Evolutionary conservation across 805 yeast genomes (phyloP).

Genomic region (Jamesozyma gamospora): DNA sequence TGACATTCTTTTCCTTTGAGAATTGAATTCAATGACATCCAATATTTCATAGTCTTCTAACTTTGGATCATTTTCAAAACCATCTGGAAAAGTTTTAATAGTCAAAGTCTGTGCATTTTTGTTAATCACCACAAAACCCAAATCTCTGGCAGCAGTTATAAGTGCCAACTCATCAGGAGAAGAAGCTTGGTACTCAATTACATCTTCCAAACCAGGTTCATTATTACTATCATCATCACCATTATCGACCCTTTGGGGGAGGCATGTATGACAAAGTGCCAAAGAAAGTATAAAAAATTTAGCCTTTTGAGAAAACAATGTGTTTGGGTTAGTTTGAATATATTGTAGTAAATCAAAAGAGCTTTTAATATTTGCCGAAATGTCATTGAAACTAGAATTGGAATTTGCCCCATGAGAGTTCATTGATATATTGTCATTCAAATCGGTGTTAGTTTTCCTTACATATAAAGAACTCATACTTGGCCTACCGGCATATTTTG

Average conservation of each 20-base stretch:
- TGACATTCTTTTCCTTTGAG: constrained; percentile 90
- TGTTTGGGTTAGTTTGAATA: constrained; percentile 61
- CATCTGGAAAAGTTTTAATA: constrained; percentile 73
- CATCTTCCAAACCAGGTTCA: constrained; percentile 29
- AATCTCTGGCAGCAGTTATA: constrained; percentile 87
- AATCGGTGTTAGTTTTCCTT: not conserved
- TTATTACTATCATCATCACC: constrained; percentile 1
- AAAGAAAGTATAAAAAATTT: constrained; percentile 70
- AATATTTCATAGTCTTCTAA: constrained; percentile 64
- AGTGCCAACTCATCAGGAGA: constrained; percentile 96
- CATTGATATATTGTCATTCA: not conserved
- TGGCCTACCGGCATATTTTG: constrained; percentile 43
- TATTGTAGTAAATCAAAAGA: constrained; percentile 60
- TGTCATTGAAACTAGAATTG: not conserved
- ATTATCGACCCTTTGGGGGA: constrained; percentile 44
- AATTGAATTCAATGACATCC: constrained; percentile 77
- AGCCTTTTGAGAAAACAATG: constrained; percentile 60
- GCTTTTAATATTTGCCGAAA: constrained; percentile 33
- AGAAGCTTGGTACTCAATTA: constrained; percentile 78
- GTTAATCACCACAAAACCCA: constrained; percentile 80
- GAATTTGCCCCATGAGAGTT: not conserved
- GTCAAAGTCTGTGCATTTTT: constrained; percentile 51
- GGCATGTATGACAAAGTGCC: constrained; percentile 83
- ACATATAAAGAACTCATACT: constrained; percentile 40
- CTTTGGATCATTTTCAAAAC: constrained; percentile 55